phyloP scores from a whole-genome alignment of 352 stramenopile species.

The Globisporangium spinosum region DNA sequence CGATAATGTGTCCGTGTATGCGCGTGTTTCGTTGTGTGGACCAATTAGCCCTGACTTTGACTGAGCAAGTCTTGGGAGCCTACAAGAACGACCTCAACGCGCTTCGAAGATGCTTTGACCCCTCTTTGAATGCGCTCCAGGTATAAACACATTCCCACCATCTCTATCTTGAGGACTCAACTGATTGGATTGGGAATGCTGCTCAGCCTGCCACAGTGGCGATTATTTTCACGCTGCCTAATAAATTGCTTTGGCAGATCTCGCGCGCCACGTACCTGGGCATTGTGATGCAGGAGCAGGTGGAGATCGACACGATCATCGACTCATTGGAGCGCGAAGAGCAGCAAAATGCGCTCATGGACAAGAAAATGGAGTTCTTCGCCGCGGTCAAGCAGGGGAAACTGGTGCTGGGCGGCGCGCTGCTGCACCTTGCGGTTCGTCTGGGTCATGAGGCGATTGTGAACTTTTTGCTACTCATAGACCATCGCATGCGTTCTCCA shows the following conservation, averaged over 20 bases:
- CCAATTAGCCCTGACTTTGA: neutral
- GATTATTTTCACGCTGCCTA: neutral
- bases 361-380: constrained; percentile 83
- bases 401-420: constrained; percentile 64
- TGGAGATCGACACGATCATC: constrained; percentile 44
- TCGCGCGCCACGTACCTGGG: constrained; percentile 76
- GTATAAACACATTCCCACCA: constrained; percentile 9
- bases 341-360: constrained; percentile 37
- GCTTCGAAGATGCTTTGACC: constrained; percentile 38
- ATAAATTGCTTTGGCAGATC: constrained; percentile 29
- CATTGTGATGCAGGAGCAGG: constrained; percentile 62
- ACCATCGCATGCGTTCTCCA: constrained; percentile 23
- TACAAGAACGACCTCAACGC: constrained; percentile 47
- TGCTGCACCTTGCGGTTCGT: constrained; percentile 69
- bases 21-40: constrained; percentile 7
- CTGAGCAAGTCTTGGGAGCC: constrained; percentile 34
- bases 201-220: neutral
- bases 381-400: constrained; percentile 45
- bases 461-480: constrained; percentile 60
- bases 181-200: neutral
- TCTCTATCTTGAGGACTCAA: neutral
- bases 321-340: constrained; percentile 61
- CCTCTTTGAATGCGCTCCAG: constrained; percentile 49
- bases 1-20: neutral
- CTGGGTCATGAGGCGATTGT: constrained; percentile 48